A percentile compares a stretch with the other conserved stretches of the same genome.
Evolutionary conservation across 2,329 filamentous ascomycete species (phyloP).

Genomic region (Xylariales sp.): DNA sequence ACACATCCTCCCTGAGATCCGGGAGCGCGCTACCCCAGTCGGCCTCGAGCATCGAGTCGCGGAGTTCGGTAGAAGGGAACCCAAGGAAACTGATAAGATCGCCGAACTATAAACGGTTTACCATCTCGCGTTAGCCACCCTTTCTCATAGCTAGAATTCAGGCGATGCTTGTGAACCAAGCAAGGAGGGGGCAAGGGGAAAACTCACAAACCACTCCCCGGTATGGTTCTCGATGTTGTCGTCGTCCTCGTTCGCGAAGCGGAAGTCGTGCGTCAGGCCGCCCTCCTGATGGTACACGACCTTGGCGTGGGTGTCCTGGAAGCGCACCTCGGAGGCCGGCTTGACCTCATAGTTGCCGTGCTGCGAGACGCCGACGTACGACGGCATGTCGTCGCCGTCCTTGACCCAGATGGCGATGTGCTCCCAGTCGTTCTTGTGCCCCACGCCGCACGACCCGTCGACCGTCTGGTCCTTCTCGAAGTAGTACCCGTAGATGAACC

Average conservation of each 20-base stretch:
- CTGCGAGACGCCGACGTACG: constrained; percentile 42
- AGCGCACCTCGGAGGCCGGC: constrained; percentile 43
- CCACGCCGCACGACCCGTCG: constrained; percentile 46
- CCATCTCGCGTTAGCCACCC: background rate
- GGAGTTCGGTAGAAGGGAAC: constrained; percentile 29
- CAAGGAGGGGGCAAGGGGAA: too few species aligned
- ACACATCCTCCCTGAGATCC: constrained; percentile 26
- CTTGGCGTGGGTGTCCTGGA: constrained; percentile 48
- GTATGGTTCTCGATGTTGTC: constrained; percentile 48
- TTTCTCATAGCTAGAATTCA: background rate
- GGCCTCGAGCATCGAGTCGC: constrained; percentile 26
- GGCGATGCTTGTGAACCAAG: background rate
- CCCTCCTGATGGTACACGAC: constrained; percentile 50
- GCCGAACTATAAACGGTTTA: constrained; percentile 13
- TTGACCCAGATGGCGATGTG: constrained; percentile 48
- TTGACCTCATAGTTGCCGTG: constrained; percentile 47
- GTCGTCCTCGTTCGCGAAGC: constrained; percentile 46
- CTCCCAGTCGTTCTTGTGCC: constrained; percentile 55
- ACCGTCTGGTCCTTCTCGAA: constrained; percentile 58
- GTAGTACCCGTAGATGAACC: constrained; percentile 59
- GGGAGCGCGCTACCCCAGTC: constrained; percentile 33
- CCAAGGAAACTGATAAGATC: constrained; percentile 27
- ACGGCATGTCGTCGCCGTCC: constrained; percentile 36
- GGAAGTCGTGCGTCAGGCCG: constrained; percentile 46
- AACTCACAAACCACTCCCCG: constrained; percentile 43